These are phyloP conservation scores for Bolboschoenoplectus hybrid DNA, from an alignment of 202 grass and related monocot species.

Conservation along the genomic window DNA sequence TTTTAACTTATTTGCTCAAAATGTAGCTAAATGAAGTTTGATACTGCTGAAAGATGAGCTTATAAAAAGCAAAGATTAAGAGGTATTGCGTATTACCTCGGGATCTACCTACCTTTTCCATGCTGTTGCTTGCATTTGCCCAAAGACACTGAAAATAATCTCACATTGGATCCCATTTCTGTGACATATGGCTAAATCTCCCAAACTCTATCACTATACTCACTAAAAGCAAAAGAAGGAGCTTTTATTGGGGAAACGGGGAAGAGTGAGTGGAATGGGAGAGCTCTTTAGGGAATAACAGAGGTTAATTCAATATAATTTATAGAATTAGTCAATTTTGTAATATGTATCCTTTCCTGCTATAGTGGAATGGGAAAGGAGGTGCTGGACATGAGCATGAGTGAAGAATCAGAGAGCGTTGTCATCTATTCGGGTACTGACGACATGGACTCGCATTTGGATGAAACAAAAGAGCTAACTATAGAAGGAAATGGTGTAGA, in stretches of 20 bases:
- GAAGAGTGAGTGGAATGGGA: background rate
- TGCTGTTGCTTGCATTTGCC: conserved; percentile 13
- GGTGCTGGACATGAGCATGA: conserved; percentile 26
- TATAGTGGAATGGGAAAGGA: conserved; percentile 36
- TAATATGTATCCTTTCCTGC: background rate
- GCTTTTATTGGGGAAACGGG: background rate
- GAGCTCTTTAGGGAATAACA: background rate
- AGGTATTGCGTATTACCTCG: background rate
- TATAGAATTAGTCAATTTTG: conserved; percentile 30
- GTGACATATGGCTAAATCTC: background rate
- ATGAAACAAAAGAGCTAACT: conserved; percentile 22
- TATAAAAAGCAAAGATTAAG: conserved; percentile 10
- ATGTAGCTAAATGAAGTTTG: conserved; percentile 18
- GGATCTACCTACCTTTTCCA: conserved; percentile 10
- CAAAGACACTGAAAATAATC: background rate
- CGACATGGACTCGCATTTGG: background rate
- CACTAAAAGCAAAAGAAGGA: background rate
- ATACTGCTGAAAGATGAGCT: conserved; percentile 14
- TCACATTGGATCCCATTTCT: background rate
- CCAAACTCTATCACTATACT: background rate
- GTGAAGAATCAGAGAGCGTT: conserved; percentile 28
- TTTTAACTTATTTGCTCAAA: conserved; percentile 29
- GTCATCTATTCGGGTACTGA: conserved; percentile 15
- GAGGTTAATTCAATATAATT: conserved; percentile 8
- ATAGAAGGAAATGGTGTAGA: conserved; percentile 25